Conservation (phyloP, 371 early-diverging fungal species). For the Rhizopus stolonifer region DNA sequence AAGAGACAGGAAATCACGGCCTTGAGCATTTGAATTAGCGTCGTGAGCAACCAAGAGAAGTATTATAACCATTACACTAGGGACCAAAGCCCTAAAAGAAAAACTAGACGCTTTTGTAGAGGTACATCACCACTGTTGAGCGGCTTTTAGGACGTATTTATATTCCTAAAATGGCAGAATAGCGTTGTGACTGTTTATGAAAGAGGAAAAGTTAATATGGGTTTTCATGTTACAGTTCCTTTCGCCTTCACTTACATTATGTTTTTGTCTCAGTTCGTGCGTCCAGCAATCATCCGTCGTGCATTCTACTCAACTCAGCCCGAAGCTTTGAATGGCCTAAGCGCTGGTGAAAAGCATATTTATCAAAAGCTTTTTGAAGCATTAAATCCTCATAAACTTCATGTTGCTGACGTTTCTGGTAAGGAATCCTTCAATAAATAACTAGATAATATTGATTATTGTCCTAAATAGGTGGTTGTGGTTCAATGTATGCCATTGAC, state of each 20-base stretch:
- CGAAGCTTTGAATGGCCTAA: conserved; percentile 24
- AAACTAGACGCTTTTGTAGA: no score
- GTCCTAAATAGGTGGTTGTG: conserved; percentile 77
- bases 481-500: conserved; percentile 91
- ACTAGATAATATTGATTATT: neutral
- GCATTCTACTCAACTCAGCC: conserved; percentile 29
- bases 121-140: no score
- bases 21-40: no score
- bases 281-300: conserved; percentile 16
- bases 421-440: conserved; percentile 2
- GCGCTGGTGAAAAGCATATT: conserved; percentile 72
- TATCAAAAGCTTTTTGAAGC: conserved; percentile 68
- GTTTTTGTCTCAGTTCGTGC: conserved; percentile 16
- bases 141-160: no score
- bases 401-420: conserved; percentile 88
- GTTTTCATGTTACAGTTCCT: no score
- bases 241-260: conserved; percentile 28
- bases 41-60: no score
- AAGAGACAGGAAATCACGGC: no score
- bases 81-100: no score
- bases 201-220: no score
- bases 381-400: conserved; percentile 68
- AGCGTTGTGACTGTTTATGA: no score
- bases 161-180: no score
- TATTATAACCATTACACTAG: no score